Percentiles rank a stretch among this genome's conserved stretches.
These are phyloP conservation scores for Diaporthe aspalathi DNA, from an alignment of 2,329 filamentous ascomycete species.

Conservation along the genomic window DNA sequence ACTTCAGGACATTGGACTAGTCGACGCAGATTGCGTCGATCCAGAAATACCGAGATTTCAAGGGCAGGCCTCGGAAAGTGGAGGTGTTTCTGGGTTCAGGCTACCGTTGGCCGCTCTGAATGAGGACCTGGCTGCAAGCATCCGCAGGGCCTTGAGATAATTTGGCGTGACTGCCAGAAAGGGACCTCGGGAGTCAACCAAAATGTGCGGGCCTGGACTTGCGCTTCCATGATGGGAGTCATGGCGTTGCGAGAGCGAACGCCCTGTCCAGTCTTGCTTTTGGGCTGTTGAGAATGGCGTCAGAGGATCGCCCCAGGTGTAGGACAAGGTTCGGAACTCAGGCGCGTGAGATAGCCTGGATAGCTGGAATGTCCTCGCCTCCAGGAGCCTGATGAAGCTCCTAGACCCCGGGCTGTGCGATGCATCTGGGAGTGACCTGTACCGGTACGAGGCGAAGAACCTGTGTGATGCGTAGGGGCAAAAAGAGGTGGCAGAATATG, in stretches of 20 bases:
- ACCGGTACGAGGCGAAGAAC: background rate
- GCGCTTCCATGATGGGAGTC: background rate
- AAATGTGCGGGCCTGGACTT: background rate
- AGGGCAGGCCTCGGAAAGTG: background rate
- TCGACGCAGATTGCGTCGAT: constrained; percentile 43
- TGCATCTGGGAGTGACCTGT: constrained; percentile 12
- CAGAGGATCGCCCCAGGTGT: constrained; percentile 26
- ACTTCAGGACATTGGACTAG: constrained; percentile 40
- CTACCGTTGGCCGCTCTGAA: background rate
- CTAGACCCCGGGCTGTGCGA: background rate
- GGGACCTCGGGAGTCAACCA: background rate
- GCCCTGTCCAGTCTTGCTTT: too few species aligned
- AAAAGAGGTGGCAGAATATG: background rate
- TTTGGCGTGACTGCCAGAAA: constrained; percentile 7
- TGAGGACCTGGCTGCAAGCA: background rate
- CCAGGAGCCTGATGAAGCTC: background rate
- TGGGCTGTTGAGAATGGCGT: constrained; percentile 3
- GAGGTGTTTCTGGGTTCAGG: background rate
- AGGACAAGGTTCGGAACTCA: constrained; percentile 28
- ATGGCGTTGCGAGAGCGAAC: background rate
- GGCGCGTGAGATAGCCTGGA: constrained; percentile 7
- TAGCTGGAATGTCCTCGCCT: background rate
- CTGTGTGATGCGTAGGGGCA: background rate
- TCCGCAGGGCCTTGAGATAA: background rate
- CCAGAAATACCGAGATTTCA: constrained; percentile 34